These are phyloP conservation scores for Cladosporium sp. DNA, from an alignment of 2,329 filamentous ascomycete genomes.

Conservation along the genomic window DNA sequence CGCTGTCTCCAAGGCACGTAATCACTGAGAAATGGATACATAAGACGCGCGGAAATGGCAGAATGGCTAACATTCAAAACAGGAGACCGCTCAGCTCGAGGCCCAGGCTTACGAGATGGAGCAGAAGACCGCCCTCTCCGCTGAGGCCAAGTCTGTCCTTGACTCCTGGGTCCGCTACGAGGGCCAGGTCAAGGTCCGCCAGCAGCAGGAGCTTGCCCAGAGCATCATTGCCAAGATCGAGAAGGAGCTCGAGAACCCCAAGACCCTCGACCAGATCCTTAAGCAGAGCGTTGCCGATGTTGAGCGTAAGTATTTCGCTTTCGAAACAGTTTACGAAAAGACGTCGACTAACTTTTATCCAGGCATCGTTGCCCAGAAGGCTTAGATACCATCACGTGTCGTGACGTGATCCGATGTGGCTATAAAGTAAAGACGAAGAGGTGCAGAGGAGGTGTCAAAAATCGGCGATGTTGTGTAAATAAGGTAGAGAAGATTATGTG, in stretches of 20 bases:
- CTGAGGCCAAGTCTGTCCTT: constrained; percentile 90
- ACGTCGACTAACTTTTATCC: not conserved
- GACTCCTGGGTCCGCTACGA: constrained; percentile 99
- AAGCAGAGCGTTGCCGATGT: constrained; percentile 94
- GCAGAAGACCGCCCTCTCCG: constrained; percentile 87
- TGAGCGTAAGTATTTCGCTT: constrained; percentile 65
- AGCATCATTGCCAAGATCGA: constrained; percentile 93
- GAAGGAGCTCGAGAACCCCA: constrained; percentile 98
- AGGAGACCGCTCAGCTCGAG: constrained; percentile 97
- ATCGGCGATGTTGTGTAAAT: constrained; percentile 6
- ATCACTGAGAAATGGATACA: not conserved
- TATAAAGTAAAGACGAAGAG: not conserved
- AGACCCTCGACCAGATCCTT: constrained; percentile 93
- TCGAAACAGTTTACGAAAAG: no score
- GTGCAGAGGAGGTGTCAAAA: not conserved
- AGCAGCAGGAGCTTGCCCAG: constrained; percentile 94
- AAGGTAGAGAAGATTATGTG: constrained; percentile 8
- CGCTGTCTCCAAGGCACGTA: constrained; percentile 86
- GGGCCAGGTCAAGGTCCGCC: constrained; percentile 95
- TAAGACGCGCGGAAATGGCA: not conserved
- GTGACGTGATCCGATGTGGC: not conserved
- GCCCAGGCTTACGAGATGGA: constrained; percentile 94
- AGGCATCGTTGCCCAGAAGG: constrained; percentile 13
- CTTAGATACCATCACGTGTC: constrained; percentile 14
- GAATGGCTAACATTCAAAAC: constrained; percentile 15